Evolutionary conservation across 352 stramenopile species (phyloP), one percentile per base, ranked within the genome.

Genomic region (Lagenidium giganteum): DNA sequence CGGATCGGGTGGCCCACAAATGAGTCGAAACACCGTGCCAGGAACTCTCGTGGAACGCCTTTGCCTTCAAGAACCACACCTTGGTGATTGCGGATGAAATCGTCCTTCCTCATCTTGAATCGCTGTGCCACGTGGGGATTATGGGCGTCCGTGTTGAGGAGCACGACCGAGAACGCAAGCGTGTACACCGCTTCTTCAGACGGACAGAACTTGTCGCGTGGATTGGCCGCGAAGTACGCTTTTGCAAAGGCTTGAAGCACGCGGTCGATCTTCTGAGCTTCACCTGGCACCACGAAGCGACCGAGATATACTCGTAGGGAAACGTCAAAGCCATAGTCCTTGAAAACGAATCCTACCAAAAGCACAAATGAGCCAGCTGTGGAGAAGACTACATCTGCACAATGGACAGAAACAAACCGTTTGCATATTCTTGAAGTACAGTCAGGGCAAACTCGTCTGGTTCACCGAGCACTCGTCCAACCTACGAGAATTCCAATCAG

Each of bases 181-280:
- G 75, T 87, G 63, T 92, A 88, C 21, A 83, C 73, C 3, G 70
- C 72, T 35, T 92, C 79, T 38, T 87, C 76, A 1, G 71, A 78
- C 28, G 70, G 65, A 51, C 74, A 87, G 20, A 77, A 42, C 13
- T 45, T 48, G 45, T 68, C 76, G 42, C 52, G 32, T 9, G 68
- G 66, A 37, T 92, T 89, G 20, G 65, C 70, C 1, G 35, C 24
- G 40, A 74, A 83, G 35, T 80, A 92, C 6, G 79, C 64, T 22
- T 68, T 78, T 16, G 76, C 74, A 27, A 92, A 89, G 6, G 79
- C 79, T 34, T 92, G 71, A 3, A 92, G 57, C 44, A 92, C 83
- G n/a, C 79, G 71, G 57, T 92, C 79, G 34, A 92, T 92, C 48
- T 92, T 89, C 56, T 92, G 79, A 24, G 79, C 79, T 56, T 92